Base-by-base conservation (phyloP, 2,329 filamentous ascomycete species). In the Emergomyces africanus region DNA sequence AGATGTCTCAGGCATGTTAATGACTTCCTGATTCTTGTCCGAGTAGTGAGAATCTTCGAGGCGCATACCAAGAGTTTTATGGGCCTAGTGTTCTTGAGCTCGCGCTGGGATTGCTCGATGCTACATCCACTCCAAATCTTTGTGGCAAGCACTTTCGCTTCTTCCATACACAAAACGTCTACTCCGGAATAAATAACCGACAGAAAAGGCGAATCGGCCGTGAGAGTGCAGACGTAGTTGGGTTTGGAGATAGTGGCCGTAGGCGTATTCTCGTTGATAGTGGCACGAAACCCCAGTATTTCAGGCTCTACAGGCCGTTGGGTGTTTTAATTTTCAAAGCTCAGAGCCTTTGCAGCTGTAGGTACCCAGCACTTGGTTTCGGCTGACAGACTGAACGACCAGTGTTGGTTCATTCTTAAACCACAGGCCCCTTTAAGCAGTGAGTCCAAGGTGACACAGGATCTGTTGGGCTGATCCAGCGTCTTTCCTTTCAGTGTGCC, bases 341-440 rank as follows among this genome's bases (percentile, higher is more conserved):
- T 10, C 28, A 15, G n/a, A 20, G 14, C 8, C 14, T 28, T 53
- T 10, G 37, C 44, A 42, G 57, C 57, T 61, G 60, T 61, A 61
- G 57, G 60, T 59, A 59, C 57, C 60, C 60, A 57, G 28, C 51
- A 25, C 30, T 39, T 61, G 50, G 30, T 28, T 18, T 55, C 15
- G 25, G 20, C 48, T 25, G 14, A 51, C 1, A 57, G 53, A 25
- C 39, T 44, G 42, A 30, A 57, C 35, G 54, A 30, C 6, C 33
- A 41, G 20, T 44, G 12, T 44, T 25, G 14, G 35, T 44, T 49
- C 54, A 35, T 20, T 41, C 49, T 12, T 42, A 35, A 28, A 48
- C 33, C n/a, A 44, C 35, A 15, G 5, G 5, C 30, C 35, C 42
- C 51, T 49, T 48, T n/a, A 10, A 33, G 44, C 48, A 35, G 41